Evolutionary conservation across 2,329 filamentous ascomycete genomes (phyloP).

Genomic region (Colletotrichum orbiculare): DNA sequence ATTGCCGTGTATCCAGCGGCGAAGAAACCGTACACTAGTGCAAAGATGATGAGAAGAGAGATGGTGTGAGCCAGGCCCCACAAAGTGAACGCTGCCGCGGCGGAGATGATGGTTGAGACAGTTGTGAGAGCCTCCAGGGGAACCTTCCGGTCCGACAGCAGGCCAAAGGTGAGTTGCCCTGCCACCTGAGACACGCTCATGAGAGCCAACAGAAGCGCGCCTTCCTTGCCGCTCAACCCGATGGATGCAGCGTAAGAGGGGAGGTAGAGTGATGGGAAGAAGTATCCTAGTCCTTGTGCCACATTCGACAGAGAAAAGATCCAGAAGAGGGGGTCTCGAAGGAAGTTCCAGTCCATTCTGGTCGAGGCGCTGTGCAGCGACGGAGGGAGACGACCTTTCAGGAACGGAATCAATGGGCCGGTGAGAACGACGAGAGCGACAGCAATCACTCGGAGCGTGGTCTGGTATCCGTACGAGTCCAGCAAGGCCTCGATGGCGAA

Average conservation of each 20-base stretch:
- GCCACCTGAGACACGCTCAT: slow-evolving; percentile 60
- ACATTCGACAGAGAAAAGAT: slow-evolving; percentile 59
- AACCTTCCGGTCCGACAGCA: slow-evolving; percentile 55
- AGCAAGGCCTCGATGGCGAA: slow-evolving; percentile 57
- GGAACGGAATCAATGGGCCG: slow-evolving; percentile 52
- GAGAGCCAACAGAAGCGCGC: slow-evolving; percentile 58
- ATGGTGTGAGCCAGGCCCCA: slow-evolving; percentile 63
- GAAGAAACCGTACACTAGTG: slow-evolving; percentile 67
- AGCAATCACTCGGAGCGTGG: slow-evolving; percentile 53
- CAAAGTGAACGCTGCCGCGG: slow-evolving; percentile 60
- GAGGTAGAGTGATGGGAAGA: slow-evolving; percentile 65
- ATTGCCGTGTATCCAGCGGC: slow-evolving; percentile 51
- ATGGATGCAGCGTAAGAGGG: slow-evolving; percentile 59
- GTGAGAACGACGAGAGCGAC: slow-evolving; percentile 51
- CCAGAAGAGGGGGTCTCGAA: slow-evolving; percentile 41
- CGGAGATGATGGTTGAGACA: slow-evolving; percentile 58
- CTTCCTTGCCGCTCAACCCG: slow-evolving; percentile 49
- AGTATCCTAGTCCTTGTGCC: slow-evolving; percentile 64
- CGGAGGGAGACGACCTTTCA: slow-evolving; percentile 56
- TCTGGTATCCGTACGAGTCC: slow-evolving; percentile 52
- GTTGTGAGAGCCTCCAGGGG: slow-evolving; percentile 55
- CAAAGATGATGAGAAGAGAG: slow-evolving; percentile 60
- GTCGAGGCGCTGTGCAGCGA: slow-evolving; percentile 40
- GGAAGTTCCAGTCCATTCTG: slow-evolving; percentile 41
- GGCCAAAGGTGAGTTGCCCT: slow-evolving; percentile 57